These are phyloP conservation scores for Ambrosiella cleistominuta DNA, from an alignment of 2,329 filamentous ascomycete genomes.

Conservation along the genomic window DNA sequence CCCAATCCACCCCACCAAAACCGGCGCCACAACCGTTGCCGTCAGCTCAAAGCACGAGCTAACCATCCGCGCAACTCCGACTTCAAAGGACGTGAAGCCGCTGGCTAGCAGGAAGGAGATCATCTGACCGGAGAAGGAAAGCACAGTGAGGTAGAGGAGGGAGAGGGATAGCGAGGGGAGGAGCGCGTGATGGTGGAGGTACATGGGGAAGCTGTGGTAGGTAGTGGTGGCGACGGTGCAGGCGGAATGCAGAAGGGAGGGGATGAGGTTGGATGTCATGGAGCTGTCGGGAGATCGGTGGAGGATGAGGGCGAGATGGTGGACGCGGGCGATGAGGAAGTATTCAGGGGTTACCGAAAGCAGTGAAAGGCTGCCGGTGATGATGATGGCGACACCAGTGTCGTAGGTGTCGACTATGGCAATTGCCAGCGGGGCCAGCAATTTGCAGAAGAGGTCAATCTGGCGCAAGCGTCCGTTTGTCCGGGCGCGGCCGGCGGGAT, in stretches of 20 bases:
- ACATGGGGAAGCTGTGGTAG: slow-evolving; percentile 22
- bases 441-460: slow-evolving; percentile 42
- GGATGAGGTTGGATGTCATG: neutral
- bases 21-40: slow-evolving; percentile 43
- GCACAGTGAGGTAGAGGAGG: slow-evolving; percentile 44
- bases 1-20: slow-evolving; percentile 36
- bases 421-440: slow-evolving; percentile 38
- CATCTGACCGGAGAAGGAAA: slow-evolving; percentile 44
- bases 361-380: slow-evolving; percentile 31
- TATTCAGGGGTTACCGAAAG: slow-evolving; percentile 34
- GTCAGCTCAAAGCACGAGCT: slow-evolving; percentile 38
- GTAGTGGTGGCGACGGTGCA: neutral
- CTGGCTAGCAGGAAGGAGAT: slow-evolving; percentile 42
- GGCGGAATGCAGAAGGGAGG: neutral
- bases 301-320: slow-evolving; percentile 15
- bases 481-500: slow-evolving; percentile 16
- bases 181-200: slow-evolving; percentile 37
- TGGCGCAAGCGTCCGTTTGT: slow-evolving; percentile 44
- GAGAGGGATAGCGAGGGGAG: slow-evolving; percentile 41
- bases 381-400: slow-evolving; percentile 29
- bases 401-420: slow-evolving; percentile 32
- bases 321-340: slow-evolving; percentile 26
- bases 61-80: slow-evolving; percentile 35
- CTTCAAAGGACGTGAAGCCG: slow-evolving; percentile 32
- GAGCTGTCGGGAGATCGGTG: neutral